Percentiles rank a stretch among this genome's conserved stretches.
These are phyloP conservation scores for Chytridium lagenaria DNA, from an alignment of 371 early-diverging fungal species.

Conservation along the genomic window DNA sequence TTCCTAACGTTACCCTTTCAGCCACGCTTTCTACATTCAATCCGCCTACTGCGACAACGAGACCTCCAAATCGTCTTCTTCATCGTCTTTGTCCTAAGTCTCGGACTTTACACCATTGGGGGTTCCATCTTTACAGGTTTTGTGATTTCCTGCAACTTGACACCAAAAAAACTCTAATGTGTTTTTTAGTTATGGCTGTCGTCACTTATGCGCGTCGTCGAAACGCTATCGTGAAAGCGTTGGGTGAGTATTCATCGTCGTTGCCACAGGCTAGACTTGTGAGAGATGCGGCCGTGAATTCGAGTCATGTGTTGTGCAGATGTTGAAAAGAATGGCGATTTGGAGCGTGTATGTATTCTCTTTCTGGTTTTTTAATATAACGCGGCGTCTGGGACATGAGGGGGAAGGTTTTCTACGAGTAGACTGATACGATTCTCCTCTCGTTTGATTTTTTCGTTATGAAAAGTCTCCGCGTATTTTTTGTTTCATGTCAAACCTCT, in stretches of 20 bases:
- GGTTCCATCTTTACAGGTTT: conserved; percentile 16
- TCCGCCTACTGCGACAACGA: conserved; percentile 14
- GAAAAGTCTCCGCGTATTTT: too few relatives aligned
- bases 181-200: conserved; percentile 19
- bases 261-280: not conserved
- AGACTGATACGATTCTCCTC: too few relatives aligned
- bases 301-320: not conserved
- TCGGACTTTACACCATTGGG: conserved; percentile 12
- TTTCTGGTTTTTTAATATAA: too few relatives aligned
- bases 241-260: not conserved
- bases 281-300: not conserved
- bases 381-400: too few relatives aligned
- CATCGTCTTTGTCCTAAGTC: not conserved
- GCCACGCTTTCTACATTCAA: conserved; percentile 2
- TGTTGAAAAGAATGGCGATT: conserved; percentile 4
- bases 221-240: not conserved
- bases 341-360: too few relatives aligned
- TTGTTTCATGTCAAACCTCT: too few relatives aligned
- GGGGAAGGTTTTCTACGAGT: too few relatives aligned
- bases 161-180: not conserved
- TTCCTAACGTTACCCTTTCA: too few relatives aligned
- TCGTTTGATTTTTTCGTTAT: too few relatives aligned
- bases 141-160: not conserved
- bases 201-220: conserved; percentile 12
- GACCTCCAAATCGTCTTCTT: not conserved